Conservation (phyloP, 345 rosid genomes). For the Iberis pinnata region DNA sequence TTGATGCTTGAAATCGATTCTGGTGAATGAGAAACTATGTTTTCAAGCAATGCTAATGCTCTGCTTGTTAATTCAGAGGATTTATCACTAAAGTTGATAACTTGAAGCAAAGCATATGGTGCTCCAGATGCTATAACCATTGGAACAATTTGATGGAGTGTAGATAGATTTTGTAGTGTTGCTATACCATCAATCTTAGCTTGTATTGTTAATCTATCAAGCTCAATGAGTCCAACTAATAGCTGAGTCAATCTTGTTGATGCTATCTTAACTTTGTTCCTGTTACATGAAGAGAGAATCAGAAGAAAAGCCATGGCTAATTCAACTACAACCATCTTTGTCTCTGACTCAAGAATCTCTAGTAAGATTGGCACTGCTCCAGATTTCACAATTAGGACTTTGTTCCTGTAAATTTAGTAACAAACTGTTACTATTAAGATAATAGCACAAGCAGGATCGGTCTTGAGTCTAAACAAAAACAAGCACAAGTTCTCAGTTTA, state of each 20-base stretch:
- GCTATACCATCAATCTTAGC: slow-evolving; percentile 53
- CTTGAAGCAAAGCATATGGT: slow-evolving; percentile 44
- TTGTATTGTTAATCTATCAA: slow-evolving; percentile 26
- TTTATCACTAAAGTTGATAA: slow-evolving; percentile 36
- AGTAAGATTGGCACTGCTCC: slow-evolving; percentile 55
- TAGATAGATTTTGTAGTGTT: slow-evolving; percentile 74
- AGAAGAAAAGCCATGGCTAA: slow-evolving; percentile 50
- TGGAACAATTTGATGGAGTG: slow-evolving; percentile 47
- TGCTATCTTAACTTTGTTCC: slow-evolving; percentile 57
- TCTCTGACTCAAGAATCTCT: slow-evolving; percentile 46
- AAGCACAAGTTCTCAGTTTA: too few relatives aligned
- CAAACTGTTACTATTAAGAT: background rate
- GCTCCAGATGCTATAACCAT: slow-evolving; percentile 46
- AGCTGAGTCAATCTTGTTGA: slow-evolving; percentile 46
- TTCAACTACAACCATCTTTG: slow-evolving; percentile 35
- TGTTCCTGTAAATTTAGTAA: slow-evolving; percentile 52
- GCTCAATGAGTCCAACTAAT: slow-evolving; percentile 33
- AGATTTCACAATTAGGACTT: slow-evolving; percentile 51
- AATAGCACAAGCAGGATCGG: too few relatives aligned
- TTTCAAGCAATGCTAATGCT: slow-evolving; percentile 58
- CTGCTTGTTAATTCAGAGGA: slow-evolving; percentile 47
- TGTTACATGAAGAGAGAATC: slow-evolving; percentile 61
- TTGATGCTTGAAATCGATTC: too few relatives aligned
- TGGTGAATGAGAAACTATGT: slow-evolving; percentile 32
- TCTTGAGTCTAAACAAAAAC: too few relatives aligned